Evolutionary conservation across 2,329 filamentous ascomycete species (phyloP), one percentile per base, ranked within the genome.

Genomic region (Aplosporella prunicola): DNA sequence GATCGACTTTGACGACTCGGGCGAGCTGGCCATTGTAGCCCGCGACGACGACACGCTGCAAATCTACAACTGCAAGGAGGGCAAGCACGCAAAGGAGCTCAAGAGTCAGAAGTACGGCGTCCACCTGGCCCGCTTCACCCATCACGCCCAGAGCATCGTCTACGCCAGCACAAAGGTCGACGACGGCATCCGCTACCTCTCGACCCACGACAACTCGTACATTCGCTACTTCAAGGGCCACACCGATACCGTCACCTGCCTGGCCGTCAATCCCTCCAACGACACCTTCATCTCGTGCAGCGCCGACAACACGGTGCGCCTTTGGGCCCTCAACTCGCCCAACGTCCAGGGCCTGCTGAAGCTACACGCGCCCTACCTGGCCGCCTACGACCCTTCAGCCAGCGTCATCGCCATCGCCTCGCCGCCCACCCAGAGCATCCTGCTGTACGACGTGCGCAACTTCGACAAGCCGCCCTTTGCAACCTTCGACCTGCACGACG

Each of bases 161-260:
- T 95, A 96, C 54, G 88, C 91, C 35, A 93, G 85, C 56, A 98
- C 91, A 9, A 95, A 94, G 57, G 78, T 93, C 50, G 93, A 98
- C 54, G 82, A 89, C 66, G 87, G 77, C 51, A 93, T 82, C 47
- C 80, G 78, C 56, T 95, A 82, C 63, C 81, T 87, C 44, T 93
- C 76, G 40, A 94, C 81, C 9, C 91, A 98, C 61, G 91, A 96
- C 60, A 95, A 96, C 64, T 83, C 81, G 42, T 98, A 93, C 60
- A 83, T 96, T 44, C 82, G 91, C 45, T 98, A 98, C 63, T 98
- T 96, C 57, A 80, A 84, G 43, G 91, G 89, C 33, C 91, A 98
- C 60, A 82, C 83, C 27, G 80, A 75, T 42, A 71, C 79, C 39
- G 91, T 98, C 23, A 96, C 89, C 13, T 82, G 74, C 43, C 72